A percentile compares a stretch with the other conserved stretches of the same genome.
Evolutionary conservation across 2,329 filamentous ascomycete species (phyloP).

Genomic region (Calcarisporium arbuscula): DNA sequence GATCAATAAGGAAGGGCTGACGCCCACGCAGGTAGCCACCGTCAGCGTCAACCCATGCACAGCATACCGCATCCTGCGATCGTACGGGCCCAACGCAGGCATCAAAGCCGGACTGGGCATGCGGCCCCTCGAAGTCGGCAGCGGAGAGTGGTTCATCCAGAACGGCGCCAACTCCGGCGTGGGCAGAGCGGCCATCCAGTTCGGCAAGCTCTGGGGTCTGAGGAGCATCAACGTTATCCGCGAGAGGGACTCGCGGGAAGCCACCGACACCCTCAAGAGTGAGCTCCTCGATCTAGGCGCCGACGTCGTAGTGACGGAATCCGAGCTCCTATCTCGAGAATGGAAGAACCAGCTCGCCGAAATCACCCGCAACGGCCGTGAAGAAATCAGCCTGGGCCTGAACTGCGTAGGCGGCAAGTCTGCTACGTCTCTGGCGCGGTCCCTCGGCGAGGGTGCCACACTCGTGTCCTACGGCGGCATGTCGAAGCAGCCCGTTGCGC

Average conservation of each 20-base stretch:
- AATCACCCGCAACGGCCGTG: constrained; percentile 64
- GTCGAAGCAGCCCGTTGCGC: constrained; percentile 74
- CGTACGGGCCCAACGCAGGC: constrained; percentile 55
- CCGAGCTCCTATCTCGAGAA: constrained; percentile 47
- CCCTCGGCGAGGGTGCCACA: constrained; percentile 60
- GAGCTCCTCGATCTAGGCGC: constrained; percentile 51
- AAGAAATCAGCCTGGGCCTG: constrained; percentile 69
- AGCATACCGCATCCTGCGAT: constrained; percentile 85
- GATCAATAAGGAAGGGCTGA: constrained; percentile 66
- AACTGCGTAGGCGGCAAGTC: constrained; percentile 93
- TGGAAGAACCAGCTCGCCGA: constrained; percentile 57
- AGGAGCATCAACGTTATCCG: constrained; percentile 87
- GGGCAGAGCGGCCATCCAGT: constrained; percentile 83
- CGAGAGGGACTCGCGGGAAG: constrained; percentile 57
- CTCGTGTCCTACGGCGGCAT: constrained; percentile 96
- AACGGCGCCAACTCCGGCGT: constrained; percentile 96
- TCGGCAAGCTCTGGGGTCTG: constrained; percentile 79
- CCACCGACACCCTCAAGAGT: constrained; percentile 52
- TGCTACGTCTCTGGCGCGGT: constrained; percentile 71
- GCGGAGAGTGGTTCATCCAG: constrained; percentile 87
- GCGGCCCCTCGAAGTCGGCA: constrained; percentile 36
- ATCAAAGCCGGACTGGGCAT: constrained; percentile 40
- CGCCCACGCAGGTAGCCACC: constrained; percentile 73
- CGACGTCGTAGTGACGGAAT: constrained; percentile 50
- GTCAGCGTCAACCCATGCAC: constrained; percentile 91